A percentile compares a stretch with the other conserved stretches of the same genome.
Conservation (phyloP, 1,284 basidiomycete species). For the Trametes polyzona region DNA sequence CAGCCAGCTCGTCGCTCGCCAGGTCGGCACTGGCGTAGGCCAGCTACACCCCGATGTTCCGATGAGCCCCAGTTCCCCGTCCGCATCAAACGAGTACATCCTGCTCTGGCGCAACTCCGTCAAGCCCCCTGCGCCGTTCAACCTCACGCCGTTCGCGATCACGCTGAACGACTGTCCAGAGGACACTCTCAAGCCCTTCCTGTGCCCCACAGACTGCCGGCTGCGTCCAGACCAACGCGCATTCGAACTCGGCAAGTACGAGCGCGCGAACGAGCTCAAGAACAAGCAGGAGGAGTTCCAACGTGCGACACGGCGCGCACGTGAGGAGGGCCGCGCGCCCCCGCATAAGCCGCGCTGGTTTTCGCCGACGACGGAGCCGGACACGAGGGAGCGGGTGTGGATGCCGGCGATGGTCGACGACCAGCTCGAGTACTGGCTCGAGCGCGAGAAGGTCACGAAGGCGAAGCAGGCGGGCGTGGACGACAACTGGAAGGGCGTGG, state of each 20-base stretch:
- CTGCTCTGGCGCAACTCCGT: slow-evolving; percentile 94
- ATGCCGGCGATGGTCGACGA: slow-evolving; percentile 59
- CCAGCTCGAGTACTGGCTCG: slow-evolving; percentile 82
- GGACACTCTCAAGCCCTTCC: slow-evolving; percentile 68
- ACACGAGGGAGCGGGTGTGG: slow-evolving; percentile 90
- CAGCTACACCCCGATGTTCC: slow-evolving; percentile 78
- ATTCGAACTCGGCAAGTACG: slow-evolving; percentile 93
- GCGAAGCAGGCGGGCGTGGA: slow-evolving; percentile 38
- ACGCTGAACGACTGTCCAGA: slow-evolving; percentile 85
- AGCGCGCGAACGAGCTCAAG: slow-evolving; percentile 90
- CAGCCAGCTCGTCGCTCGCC: slow-evolving; percentile 89
- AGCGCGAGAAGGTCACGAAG: slow-evolving; percentile 72
- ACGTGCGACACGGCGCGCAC: slow-evolving; percentile 72
- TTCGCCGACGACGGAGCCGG: slow-evolving; percentile 72
- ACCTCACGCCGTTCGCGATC: slow-evolving; percentile 94
- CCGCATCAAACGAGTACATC: slow-evolving; percentile 65
- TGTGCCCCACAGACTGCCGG: slow-evolving; percentile 94
- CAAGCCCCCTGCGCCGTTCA: slow-evolving; percentile 87
- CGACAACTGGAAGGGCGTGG: slow-evolving; percentile 69
- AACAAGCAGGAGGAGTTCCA: slow-evolving; percentile 88
- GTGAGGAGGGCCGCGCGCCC: slow-evolving; percentile 78
- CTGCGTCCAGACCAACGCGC: slow-evolving; percentile 93
- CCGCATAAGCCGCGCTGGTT: slow-evolving; percentile 89
- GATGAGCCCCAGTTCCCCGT: slow-evolving; percentile 52
- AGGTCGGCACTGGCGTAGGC: slow-evolving; percentile 64